Percentiles rank a stretch among this genome's conserved stretches.
phyloP scores from a whole-genome alignment of 1,284 basidiomycete species.

The Tilletia walkeri region DNA sequence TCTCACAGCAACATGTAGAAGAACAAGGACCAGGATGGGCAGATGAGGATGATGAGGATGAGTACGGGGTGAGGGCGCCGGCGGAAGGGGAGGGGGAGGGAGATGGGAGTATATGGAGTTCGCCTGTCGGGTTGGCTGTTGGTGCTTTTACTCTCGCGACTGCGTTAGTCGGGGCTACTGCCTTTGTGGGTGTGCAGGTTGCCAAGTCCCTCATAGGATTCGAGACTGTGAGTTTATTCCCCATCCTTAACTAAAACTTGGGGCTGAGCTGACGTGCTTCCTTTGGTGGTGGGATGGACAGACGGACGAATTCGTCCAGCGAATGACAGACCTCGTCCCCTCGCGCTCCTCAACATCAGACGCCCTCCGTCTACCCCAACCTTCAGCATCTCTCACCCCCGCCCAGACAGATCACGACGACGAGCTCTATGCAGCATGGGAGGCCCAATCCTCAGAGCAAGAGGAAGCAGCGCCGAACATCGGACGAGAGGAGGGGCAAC shows the following conservation, averaged over 20 bases:
- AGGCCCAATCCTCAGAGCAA: no score
- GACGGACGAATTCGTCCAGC: conserved; percentile 16
- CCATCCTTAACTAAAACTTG: not conserved
- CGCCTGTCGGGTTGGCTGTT: not conserved
- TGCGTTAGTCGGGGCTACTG: not conserved
- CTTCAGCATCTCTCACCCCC: not conserved
- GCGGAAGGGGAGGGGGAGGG: not conserved
- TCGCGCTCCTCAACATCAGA: not conserved
- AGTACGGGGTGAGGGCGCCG: not conserved
- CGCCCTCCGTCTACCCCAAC: not conserved
- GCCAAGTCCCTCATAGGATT: conserved; percentile 10
- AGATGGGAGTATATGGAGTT: conserved; percentile 1
- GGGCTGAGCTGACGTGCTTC: not conserved
- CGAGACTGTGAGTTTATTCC: not conserved
- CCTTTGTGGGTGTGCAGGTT: not conserved
- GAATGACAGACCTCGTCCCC: conserved; percentile 5
- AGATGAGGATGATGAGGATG: not conserved
- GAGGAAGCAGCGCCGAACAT: no score
- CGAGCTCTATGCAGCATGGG: conserved; percentile 9
- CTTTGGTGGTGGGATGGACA: not conserved
- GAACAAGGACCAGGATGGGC: not conserved
- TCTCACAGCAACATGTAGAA: no score
- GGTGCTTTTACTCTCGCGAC: conserved; percentile 3
- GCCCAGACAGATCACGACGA: not conserved
- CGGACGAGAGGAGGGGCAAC: not conserved